Conservation (phyloP, 768 basidiomycete species). For the Leucocoprinus birnbaumii region DNA sequence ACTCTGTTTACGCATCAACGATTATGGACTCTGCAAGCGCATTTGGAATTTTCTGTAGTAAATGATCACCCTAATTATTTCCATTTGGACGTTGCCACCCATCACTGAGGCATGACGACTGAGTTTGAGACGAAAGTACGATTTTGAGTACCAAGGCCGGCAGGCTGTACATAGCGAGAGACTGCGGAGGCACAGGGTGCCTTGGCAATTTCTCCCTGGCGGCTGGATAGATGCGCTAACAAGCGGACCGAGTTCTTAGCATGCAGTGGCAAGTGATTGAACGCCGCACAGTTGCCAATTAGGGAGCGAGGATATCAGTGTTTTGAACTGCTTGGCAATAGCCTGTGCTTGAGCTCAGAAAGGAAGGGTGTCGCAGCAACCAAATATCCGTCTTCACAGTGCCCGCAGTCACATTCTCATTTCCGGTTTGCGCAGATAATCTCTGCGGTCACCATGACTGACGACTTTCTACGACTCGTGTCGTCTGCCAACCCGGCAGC, state of each 20-base stretch:
- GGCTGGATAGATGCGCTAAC: no score
- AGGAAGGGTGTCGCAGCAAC: background rate
- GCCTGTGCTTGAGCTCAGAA: background rate
- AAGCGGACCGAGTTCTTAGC: no score
- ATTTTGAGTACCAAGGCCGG: background rate
- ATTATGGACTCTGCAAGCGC: background rate
- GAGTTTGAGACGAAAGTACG: background rate
- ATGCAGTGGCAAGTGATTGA: background rate
- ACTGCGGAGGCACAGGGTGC: no score
- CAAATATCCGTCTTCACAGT: slow-evolving; percentile 1
- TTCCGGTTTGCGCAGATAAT: slow-evolving; percentile 6
- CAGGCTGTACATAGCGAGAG: no score
- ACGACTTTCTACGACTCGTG: slow-evolving; percentile 74
- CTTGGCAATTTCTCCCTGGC: no score
- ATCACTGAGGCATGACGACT: background rate
- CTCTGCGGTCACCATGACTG: slow-evolving; percentile 41
- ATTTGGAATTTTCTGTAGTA: no score
- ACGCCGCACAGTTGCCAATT: background rate
- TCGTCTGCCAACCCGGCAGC: slow-evolving; percentile 69
- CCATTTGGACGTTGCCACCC: background rate
- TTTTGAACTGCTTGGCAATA: slow-evolving; percentile 15
- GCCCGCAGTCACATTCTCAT: slow-evolving; percentile 6
- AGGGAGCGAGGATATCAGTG: no score
- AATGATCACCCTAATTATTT: background rate
- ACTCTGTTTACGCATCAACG: background rate